phyloP scores from a whole-genome alignment of 805 yeast genomes.

The Metschnikowia anglica region DNA sequence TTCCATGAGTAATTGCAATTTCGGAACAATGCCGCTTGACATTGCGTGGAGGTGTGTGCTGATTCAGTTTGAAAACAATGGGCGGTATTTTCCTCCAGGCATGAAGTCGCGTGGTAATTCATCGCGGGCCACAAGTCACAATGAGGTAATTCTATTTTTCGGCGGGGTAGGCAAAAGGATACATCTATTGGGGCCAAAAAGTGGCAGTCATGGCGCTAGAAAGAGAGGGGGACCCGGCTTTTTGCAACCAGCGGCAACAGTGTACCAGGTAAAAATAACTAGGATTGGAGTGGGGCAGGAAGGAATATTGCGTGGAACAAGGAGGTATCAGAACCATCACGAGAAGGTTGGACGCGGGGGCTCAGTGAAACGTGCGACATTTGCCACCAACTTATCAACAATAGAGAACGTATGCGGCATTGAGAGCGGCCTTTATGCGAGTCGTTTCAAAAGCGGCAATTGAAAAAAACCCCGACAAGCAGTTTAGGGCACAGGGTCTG shows the following conservation, averaged over 20 bases:
- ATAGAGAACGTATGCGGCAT: conserved; percentile 4
- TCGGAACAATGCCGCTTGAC: conserved; percentile 3
- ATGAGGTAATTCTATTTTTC: background rate
- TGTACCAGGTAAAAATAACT: no score
- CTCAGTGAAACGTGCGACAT: conserved; percentile 5
- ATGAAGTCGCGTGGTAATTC: background rate
- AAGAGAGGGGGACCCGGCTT: no score
- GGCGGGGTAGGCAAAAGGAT: no score
- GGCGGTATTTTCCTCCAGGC: background rate
- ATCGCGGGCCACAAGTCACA: conserved; percentile 1
- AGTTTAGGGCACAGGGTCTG: conserved; percentile 3
- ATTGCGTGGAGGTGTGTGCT: background rate
- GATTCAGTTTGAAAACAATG: background rate
- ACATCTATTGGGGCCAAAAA: no score
- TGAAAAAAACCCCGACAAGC: conserved; percentile 5
- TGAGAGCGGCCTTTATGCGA: conserved; percentile 1
- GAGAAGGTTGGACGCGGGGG: no score
- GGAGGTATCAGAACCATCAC: no score
- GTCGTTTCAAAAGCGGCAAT: conserved; percentile 7
- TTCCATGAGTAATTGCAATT: background rate
- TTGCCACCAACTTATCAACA: conserved; percentile 1
- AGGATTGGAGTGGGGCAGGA: no score
- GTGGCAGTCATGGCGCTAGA: no score
- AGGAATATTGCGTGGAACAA: no score
- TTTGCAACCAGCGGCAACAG: no score